These are phyloP conservation scores for Claviceps lovelessii DNA, from an alignment of 2,329 filamentous ascomycete genomes.

Conservation along the genomic window DNA sequence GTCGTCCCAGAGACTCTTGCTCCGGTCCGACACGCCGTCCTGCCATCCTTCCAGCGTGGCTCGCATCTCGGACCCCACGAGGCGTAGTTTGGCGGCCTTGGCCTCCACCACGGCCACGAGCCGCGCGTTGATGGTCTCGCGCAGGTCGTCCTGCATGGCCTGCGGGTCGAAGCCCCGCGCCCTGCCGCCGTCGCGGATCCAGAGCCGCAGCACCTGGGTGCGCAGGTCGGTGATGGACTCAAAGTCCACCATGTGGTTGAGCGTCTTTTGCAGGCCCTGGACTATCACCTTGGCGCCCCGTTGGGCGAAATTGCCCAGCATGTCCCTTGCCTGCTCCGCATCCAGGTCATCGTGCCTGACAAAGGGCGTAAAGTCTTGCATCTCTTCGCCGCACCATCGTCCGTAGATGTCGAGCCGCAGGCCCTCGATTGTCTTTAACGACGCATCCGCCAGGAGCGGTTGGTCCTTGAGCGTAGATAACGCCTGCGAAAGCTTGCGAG, in stretches of 20 bases:
- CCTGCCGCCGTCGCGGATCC: slow-evolving; percentile 55
- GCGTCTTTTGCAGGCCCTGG: slow-evolving; percentile 43
- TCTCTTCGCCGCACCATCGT: slow-evolving; percentile 69
- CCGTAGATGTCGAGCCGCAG: slow-evolving; percentile 65
- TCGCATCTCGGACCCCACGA: slow-evolving; percentile 50
- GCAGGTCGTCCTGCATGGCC: slow-evolving; percentile 53
- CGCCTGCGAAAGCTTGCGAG: slow-evolving; percentile 54
- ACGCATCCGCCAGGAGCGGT: slow-evolving; percentile 56
- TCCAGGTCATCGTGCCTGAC: slow-evolving; percentile 67
- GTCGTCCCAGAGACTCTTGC: slow-evolving; percentile 51
- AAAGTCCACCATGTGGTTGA: slow-evolving; percentile 50
- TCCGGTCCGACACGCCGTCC: slow-evolving; percentile 33
- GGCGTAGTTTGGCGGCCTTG: slow-evolving; percentile 49
- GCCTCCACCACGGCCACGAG: slow-evolving; percentile 47
- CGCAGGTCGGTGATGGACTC: slow-evolving; percentile 55
- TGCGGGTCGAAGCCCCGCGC: slow-evolving; percentile 53
- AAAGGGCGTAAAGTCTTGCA: slow-evolving; percentile 74
- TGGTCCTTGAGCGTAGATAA: slow-evolving; percentile 54
- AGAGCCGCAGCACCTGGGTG: slow-evolving; percentile 55
- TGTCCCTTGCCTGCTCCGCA: slow-evolving; percentile 42
- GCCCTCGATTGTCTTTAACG: slow-evolving; percentile 51
- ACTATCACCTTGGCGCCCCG: slow-evolving; percentile 45
- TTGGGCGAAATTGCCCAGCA: slow-evolving; percentile 49
- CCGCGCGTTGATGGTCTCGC: slow-evolving; percentile 53
- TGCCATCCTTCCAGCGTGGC: slow-evolving; percentile 48